These are phyloP conservation scores for Amanita fuliginea DNA, from an alignment of 768 basidiomycete species.

Conservation along the genomic window DNA sequence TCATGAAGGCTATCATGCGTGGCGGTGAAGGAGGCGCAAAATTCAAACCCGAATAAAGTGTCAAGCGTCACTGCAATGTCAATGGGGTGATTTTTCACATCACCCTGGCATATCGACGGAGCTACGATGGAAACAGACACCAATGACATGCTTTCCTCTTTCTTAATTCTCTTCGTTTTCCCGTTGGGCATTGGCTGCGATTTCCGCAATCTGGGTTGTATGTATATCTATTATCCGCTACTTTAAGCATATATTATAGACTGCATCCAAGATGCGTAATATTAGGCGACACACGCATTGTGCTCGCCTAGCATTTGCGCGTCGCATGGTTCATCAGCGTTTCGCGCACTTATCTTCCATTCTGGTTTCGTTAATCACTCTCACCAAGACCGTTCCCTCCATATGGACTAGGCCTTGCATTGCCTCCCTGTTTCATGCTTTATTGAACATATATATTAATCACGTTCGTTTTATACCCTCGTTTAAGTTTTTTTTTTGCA, in stretches of 20 bases:
- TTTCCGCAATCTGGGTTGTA: not conserved
- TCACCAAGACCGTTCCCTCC: not conserved
- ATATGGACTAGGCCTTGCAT: not conserved
- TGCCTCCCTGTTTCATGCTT: not conserved
- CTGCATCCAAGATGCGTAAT: not conserved
- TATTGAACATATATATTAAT: not conserved
- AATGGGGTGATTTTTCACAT: not conserved
- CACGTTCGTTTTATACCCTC: slow-evolving; percentile 2
- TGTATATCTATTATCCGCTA: not conserved
- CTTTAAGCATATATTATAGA: not conserved
- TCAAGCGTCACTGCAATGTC: no score
- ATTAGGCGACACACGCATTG: not conserved
- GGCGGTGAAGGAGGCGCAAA: slow-evolving; percentile 57
- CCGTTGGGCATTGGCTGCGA: not conserved
- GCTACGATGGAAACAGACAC: not conserved
- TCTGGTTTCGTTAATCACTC: not conserved
- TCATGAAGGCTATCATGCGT: slow-evolving; percentile 79
- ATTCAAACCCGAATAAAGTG: slow-evolving; percentile 25
- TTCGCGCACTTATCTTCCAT: not conserved
- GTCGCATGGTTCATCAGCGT: not conserved
- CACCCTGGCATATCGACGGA: not conserved
- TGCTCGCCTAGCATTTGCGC: not conserved
- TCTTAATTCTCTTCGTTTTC: not conserved
- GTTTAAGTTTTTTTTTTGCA: not conserved
- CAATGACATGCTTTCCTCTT: not conserved